These are phyloP conservation scores for Diaporthe vaccinii DNA, from an alignment of 2,329 filamentous ascomycete species.

Conservation along the genomic window DNA sequence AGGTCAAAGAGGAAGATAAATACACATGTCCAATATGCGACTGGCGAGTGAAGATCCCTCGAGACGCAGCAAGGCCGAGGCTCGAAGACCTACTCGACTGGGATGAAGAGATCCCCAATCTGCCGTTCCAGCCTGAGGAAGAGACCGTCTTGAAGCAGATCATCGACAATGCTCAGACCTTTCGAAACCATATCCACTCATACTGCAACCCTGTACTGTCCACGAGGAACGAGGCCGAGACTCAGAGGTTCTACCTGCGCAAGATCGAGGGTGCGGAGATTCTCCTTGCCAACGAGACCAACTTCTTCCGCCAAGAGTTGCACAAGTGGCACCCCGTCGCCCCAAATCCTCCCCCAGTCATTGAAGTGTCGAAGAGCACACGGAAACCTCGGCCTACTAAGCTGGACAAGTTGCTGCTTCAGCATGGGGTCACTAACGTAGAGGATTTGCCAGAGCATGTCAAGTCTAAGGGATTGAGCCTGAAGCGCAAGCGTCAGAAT, in stretches of 20 bases:
- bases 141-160: constrained; percentile 89
- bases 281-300: constrained; percentile 91
- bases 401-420: constrained; percentile 92
- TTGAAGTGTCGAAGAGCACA: constrained; percentile 90
- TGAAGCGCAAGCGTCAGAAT: constrained; percentile 79
- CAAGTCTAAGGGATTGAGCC: constrained; percentile 80
- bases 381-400: constrained; percentile 97
- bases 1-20: constrained; percentile 98
- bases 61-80: constrained; percentile 94
- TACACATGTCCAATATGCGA: constrained; percentile 99
- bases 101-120: constrained; percentile 82
- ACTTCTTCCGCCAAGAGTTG: constrained; percentile 94
- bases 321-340: constrained; percentile 96
- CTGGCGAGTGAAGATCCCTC: constrained; percentile 95
- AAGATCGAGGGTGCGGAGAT: constrained; percentile 99
- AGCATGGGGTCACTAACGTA: constrained; percentile 89
- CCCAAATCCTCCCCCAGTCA: constrained; percentile 84
- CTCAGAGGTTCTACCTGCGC: constrained; percentile 92
- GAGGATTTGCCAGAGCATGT: constrained; percentile 90
- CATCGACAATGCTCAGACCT: constrained; percentile 85
- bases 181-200: constrained; percentile 83
- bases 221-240: constrained; percentile 87
- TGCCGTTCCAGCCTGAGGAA: constrained; percentile 97
- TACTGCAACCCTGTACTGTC: constrained; percentile 87
- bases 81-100: constrained; percentile 89